Evolutionary conservation across 1,139 yeast species (phyloP).

Genomic region (Pichia terricola): DNA sequence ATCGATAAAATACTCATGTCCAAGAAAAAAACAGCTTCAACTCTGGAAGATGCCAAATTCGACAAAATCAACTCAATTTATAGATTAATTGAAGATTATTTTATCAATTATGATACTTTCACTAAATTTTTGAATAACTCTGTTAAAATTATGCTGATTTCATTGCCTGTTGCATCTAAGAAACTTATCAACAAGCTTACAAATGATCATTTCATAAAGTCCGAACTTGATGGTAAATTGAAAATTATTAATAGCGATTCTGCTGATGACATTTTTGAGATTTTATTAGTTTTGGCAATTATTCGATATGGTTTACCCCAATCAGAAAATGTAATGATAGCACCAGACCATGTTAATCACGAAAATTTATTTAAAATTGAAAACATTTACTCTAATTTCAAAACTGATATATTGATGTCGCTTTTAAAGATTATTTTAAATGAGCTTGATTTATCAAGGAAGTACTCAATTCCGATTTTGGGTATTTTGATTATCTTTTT

Average conservation of each 20-base stretch:
- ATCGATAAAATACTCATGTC: not conserved
- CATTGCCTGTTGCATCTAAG: slow-evolving; percentile 14
- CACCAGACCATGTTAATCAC: slow-evolving; percentile 6
- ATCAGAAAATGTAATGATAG: slow-evolving; percentile 1
- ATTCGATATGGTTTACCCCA: slow-evolving; percentile 12
- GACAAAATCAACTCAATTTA: slow-evolving; percentile 8
- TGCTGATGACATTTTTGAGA: slow-evolving; percentile 15
- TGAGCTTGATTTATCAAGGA: slow-evolving; percentile 12
- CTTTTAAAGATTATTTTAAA: slow-evolving; percentile 13
- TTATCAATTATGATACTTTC: slow-evolving; percentile 11
- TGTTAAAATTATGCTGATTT: not conserved
- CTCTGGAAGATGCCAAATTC: slow-evolving; percentile 4
- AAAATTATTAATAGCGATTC: slow-evolving; percentile 9
- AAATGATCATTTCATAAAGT: slow-evolving; percentile 8
- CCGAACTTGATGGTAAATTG: slow-evolving; percentile 11
- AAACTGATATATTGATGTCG: slow-evolving; percentile 17
- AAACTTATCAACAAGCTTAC: slow-evolving; percentile 8
- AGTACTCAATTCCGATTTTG: slow-evolving; percentile 15
- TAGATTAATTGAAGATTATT: slow-evolving; percentile 10
- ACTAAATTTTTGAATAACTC: slow-evolving; percentile 1
- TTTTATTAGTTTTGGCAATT: slow-evolving; percentile 15
- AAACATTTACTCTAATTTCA: slow-evolving; percentile 8
- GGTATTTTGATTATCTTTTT: slow-evolving; percentile 15
- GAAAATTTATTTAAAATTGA: slow-evolving; percentile 6
- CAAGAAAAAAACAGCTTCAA: not conserved